Percentiles rank a stretch among this genome's conserved stretches.
Conservation (phyloP, 1,284 basidiomycete species). For the Phaffia rhodozyma region DNA sequence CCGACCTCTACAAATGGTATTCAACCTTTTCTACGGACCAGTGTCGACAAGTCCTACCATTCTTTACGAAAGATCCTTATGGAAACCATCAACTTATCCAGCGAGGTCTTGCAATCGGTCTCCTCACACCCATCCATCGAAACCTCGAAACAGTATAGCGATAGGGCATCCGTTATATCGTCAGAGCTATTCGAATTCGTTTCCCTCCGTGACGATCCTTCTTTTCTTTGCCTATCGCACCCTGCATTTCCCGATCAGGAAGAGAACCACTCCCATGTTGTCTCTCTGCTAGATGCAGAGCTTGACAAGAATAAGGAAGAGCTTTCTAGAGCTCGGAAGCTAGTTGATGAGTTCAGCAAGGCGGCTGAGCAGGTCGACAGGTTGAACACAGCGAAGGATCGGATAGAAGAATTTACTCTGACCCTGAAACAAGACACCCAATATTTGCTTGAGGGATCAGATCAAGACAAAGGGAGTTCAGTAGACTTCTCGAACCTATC, state of each 20-base stretch:
- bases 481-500: conserved; percentile 1
- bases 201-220: no score
- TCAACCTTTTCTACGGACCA: neutral
- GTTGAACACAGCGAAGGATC: neutral
- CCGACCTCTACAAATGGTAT: neutral
- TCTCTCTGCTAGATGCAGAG: neutral
- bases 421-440: neutral
- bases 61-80: neutral
- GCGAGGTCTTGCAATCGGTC: conserved; percentile 1
- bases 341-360: neutral
- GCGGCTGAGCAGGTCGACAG: neutral
- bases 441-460: neutral
- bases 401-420: neutral
- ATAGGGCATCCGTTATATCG: no score
- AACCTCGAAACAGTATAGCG: no score
- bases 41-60: conserved; percentile 12
- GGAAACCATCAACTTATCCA: neutral
- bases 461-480: neutral
- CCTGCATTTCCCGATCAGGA: neutral
- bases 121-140: neutral
- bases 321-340: neutral
- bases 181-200: no score
- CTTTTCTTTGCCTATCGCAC: no score
- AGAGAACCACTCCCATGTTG: neutral
- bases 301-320: neutral